These are phyloP conservation scores for Phyllosticta citribraziliensis DNA, from an alignment of 2,329 filamentous ascomycete species.

Conservation along the genomic window DNA sequence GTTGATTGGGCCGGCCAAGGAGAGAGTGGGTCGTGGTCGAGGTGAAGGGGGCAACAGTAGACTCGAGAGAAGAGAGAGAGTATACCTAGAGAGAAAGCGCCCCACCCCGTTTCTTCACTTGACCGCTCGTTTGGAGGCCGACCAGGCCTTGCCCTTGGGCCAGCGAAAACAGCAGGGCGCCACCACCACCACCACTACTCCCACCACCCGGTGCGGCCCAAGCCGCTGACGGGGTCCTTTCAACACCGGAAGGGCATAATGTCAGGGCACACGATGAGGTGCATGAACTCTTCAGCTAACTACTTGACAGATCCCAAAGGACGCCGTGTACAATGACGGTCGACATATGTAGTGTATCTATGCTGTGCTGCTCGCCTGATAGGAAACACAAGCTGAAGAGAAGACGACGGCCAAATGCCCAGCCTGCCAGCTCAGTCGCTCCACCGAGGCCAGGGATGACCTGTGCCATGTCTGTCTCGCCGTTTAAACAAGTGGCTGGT, in stretches of 20 bases:
- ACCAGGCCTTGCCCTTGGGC: neutral
- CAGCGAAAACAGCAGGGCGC: neutral
- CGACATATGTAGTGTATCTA: neutral
- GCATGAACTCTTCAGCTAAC: neutral
- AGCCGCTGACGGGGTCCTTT: neutral
- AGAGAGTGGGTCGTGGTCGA: no score
- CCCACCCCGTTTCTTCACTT: no score
- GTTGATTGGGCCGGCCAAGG: slow-evolving; percentile 13
- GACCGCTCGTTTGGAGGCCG: no score
- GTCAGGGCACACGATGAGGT: neutral
- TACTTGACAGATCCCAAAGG: neutral
- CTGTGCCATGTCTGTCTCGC: neutral
- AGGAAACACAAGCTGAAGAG: neutral
- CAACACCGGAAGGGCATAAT: neutral
- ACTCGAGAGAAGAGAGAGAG: no score
- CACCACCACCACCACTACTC: no score
- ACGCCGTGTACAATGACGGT: neutral
- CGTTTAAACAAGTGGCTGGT: slow-evolving; percentile 17
- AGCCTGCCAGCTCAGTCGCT: neutral
- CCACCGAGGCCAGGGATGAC: neutral
- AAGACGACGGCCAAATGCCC: neutral
- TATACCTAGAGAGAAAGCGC: no score
- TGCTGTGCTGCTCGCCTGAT: neutral
- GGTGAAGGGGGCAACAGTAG: no score
- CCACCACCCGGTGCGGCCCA: neutral